Conservation (phyloP, 305 asterid species). For the Fraxinus latifolia region DNA sequence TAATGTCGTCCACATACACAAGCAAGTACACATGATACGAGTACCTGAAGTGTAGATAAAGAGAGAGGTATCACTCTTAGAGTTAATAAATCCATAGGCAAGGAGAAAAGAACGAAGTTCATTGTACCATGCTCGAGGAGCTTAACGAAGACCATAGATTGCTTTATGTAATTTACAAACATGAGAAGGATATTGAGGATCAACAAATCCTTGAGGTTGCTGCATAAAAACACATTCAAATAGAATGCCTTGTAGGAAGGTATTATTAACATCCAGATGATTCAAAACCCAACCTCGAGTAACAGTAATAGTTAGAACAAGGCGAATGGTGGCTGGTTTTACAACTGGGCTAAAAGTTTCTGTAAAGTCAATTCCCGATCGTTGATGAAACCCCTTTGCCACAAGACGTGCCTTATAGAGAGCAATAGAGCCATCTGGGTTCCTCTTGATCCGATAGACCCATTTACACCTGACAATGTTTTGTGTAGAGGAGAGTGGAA, state of each 20-base stretch:
- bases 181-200: background rate
- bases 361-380: too few species aligned
- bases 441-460: too few species aligned
- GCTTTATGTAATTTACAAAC: background rate
- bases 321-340: too few species aligned
- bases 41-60: background rate
- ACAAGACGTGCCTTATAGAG: too few species aligned
- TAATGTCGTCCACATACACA: background rate
- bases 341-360: too few species aligned
- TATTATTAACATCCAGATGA: background rate
- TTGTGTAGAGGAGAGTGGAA: too few species aligned
- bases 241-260: background rate
- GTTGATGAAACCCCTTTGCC: too few species aligned
- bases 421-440: too few species aligned
- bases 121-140: background rate
- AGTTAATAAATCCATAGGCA: background rate
- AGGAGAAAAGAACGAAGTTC: background rate
- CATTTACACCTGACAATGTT: too few species aligned
- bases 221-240: background rate
- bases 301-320: background rate
- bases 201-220: background rate
- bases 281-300: background rate
- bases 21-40: background rate
- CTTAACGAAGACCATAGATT: background rate
- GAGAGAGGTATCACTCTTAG: background rate